These are phyloP conservation scores for Botrytis fabae DNA, from an alignment of 2,329 filamentous ascomycete species.

Conservation along the genomic window DNA sequence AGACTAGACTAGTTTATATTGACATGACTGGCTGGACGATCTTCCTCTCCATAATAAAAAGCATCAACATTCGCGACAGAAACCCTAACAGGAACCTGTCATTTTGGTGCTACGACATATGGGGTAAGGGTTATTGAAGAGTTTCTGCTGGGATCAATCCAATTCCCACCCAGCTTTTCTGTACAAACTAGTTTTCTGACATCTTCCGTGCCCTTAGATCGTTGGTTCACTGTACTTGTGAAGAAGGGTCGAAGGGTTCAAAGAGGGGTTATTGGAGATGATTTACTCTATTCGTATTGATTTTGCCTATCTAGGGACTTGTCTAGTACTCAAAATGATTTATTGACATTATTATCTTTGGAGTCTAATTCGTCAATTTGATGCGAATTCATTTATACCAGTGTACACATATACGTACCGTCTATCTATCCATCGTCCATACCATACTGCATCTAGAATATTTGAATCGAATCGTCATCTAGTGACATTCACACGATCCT, in stretches of 20 bases:
- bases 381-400: not conserved
- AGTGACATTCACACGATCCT: not conserved
- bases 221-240: not conserved
- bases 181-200: not conserved
- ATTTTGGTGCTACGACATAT: not conserved
- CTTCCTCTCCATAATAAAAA: conserved; percentile 2
- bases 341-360: not conserved
- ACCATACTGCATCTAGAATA: not conserved
- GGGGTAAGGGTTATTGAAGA: not conserved
- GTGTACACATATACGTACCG: not conserved
- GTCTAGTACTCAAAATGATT: not conserved
- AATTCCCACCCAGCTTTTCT: not conserved
- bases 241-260: not conserved
- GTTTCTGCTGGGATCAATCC: not conserved
- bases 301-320: not conserved
- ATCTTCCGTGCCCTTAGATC: not conserved
- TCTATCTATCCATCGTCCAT: not conserved
- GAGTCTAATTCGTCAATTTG: not conserved
- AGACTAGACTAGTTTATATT: not conserved
- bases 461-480: conserved; percentile 3
- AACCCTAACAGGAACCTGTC: not conserved
- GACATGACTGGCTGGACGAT: not conserved
- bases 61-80: not conserved
- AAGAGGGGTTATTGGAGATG: not conserved
- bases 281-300: not conserved